Evolutionary conservation across 208 protist species (phyloP), one percentile per base, ranked within the genome.

Genomic region (Crithidia brevicula): DNA sequence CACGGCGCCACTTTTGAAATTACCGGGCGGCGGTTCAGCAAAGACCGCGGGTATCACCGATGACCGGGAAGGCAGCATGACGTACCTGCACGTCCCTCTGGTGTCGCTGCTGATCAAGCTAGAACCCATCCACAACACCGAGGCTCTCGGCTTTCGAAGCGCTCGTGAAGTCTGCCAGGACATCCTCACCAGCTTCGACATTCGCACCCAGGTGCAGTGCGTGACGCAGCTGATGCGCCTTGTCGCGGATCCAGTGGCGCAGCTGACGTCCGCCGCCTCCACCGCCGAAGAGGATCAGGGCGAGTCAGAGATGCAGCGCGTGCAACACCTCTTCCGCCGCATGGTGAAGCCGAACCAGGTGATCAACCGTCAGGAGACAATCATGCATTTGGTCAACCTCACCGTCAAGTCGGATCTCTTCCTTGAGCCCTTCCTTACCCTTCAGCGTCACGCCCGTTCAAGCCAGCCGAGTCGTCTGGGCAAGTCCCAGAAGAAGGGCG

Each of bases 341-440:
- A 68, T 96, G 68, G 81, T 93, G 67, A 96, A 96, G 76, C 86
- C 91, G 10, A 94, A 94, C 66, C 88, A 96, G 63, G 82, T 96
- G 18, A 82, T 94, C 74, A 96, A 96, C 62, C 84, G 91, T 18
- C 91, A 96, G 67, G 91, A 94, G 76, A 54, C 71, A 30, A 79
- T 96, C 51, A 74, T 96, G 66, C 56, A 93, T 27, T 61, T 94
- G 11, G 79, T 96, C 43, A 92, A 88, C 65, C 77, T 81, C 43
- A 91, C 86, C 13, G 72, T 96, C 22, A 96, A 96, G 74, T 88
- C 88, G n/a, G 87, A 93, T 65, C 59, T 69, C 43, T 96, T 96
- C 61, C 61, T 96, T 7, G 69, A 78, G 40, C 85, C 84, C 2
- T 96, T 96, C 59, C 84, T 96, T 25, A 78, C 79, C n/a, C 77